Percentiles rank a stretch among this genome's conserved stretches.
These are phyloP conservation scores for Scolecobasidium constrictum DNA, from an alignment of 2,329 filamentous ascomycete genomes.

Conservation along the genomic window DNA sequence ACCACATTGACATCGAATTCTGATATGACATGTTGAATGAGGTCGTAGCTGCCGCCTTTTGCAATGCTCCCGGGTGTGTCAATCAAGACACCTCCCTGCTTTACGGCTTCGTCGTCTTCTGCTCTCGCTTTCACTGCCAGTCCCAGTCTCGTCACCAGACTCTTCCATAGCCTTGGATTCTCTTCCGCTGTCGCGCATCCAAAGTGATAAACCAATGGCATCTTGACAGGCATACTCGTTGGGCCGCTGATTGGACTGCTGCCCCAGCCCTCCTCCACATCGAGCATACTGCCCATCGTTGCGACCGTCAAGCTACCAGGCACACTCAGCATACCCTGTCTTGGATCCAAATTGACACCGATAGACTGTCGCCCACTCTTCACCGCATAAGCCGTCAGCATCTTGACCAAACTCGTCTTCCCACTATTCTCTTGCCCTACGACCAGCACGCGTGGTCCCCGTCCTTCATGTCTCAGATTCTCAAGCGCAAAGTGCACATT, in stretches of 20 bases:
- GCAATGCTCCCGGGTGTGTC: slow-evolving; percentile 67
- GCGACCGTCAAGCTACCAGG: slow-evolving; percentile 74
- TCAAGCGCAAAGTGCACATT: slow-evolving; percentile 86
- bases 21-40: slow-evolving; percentile 69
- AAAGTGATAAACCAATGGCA: slow-evolving; percentile 85
- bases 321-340: slow-evolving; percentile 46
- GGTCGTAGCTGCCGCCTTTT: slow-evolving; percentile 55
- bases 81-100: slow-evolving; percentile 68
- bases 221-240: slow-evolving; percentile 76
- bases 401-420: slow-evolving; percentile 73
- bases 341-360: slow-evolving; percentile 74
- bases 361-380: slow-evolving; percentile 64
- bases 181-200: slow-evolving; percentile 64
- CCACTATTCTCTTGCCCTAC: slow-evolving; percentile 69
- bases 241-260: slow-evolving; percentile 85
- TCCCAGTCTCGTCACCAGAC: slow-evolving; percentile 65
- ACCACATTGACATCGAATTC: slow-evolving; percentile 47
- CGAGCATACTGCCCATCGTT: slow-evolving; percentile 79
- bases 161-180: slow-evolving; percentile 60
- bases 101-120: slow-evolving; percentile 61
- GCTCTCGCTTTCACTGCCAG: slow-evolving; percentile 67
- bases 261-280: slow-evolving; percentile 75
- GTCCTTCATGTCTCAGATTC: slow-evolving; percentile 42
- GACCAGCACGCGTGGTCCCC: slow-evolving; percentile 72
- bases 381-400: slow-evolving; percentile 68